Evolutionary conservation across 768 basidiomycete species (phyloP).

Genomic region (Termitomyces sp.): DNA sequence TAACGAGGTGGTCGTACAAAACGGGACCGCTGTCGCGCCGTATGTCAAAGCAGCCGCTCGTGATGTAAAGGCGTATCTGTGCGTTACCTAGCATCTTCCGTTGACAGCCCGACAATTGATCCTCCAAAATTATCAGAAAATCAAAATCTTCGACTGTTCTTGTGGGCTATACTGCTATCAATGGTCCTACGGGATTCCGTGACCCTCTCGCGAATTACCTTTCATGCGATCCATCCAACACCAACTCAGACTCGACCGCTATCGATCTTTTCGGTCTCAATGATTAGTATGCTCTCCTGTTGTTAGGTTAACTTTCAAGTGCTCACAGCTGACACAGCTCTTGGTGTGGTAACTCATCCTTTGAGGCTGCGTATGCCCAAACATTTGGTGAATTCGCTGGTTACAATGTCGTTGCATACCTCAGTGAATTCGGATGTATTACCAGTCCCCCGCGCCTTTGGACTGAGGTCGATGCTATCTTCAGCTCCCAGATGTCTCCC

Average conservation of each 20-base stretch:
- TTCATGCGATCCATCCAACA: slow-evolving; percentile 60
- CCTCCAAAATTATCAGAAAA: slow-evolving; percentile 33
- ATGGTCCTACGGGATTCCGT: slow-evolving; percentile 62
- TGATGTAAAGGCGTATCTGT: slow-evolving; percentile 84
- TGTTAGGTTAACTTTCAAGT: background rate
- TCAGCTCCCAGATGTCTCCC: slow-evolving; percentile 66
- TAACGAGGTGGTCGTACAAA: slow-evolving; percentile 67
- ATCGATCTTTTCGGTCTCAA: slow-evolving; percentile 90
- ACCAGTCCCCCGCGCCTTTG: slow-evolving; percentile 60
- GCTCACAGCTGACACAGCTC: slow-evolving; percentile 41
- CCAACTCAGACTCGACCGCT: slow-evolving; percentile 52
- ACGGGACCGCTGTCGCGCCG: slow-evolving; percentile 60
- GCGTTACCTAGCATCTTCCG: slow-evolving; percentile 25
- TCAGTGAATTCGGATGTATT: slow-evolving; percentile 85
- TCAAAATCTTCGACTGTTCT: slow-evolving; percentile 63
- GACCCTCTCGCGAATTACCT: slow-evolving; percentile 73
- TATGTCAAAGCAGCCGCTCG: slow-evolving; percentile 91
- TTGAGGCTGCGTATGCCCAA: slow-evolving; percentile 51
- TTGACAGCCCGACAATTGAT: background rate
- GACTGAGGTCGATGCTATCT: slow-evolving; percentile 75
- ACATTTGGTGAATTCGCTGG: slow-evolving; percentile 52
- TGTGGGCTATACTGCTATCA: slow-evolving; percentile 84
- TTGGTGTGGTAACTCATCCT: slow-evolving; percentile 75
- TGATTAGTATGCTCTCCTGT: slow-evolving; percentile 59
- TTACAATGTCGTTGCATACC: slow-evolving; percentile 82